These are phyloP conservation scores for Coprinopsis cinerea DNA, from an alignment of 768 basidiomycete genomes.

Conservation along the genomic window DNA sequence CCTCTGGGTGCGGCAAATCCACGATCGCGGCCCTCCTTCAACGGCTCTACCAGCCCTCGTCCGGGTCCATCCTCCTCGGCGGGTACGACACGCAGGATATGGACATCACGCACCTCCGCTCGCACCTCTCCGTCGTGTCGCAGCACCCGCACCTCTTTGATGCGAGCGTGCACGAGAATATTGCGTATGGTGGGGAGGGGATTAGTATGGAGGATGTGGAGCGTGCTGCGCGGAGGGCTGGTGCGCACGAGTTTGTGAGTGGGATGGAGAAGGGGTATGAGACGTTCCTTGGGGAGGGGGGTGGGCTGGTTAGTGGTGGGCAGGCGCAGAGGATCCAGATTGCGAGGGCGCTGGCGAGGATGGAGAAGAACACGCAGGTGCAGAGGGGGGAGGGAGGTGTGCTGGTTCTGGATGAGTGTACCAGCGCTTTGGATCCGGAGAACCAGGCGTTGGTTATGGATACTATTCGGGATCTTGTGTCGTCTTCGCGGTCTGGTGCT, in stretches of 20 bases:
- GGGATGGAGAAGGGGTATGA: constrained; percentile 80
- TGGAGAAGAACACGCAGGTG: constrained; percentile 37
- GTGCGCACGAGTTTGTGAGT: constrained; percentile 84
- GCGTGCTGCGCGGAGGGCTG: constrained; percentile 67
- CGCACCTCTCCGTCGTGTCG: constrained; percentile 82
- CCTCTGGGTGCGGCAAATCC: constrained; percentile 92
- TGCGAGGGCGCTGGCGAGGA: constrained; percentile 81
- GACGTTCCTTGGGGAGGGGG: constrained; percentile 87
- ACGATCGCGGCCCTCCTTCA: constrained; percentile 85
- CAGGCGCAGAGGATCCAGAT: constrained; percentile 93
- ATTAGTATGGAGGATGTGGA: constrained; percentile 54
- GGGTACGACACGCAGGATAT: constrained; percentile 43
- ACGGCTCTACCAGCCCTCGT: constrained; percentile 75
- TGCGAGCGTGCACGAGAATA: constrained; percentile 81
- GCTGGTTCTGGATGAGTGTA: constrained; percentile 91
- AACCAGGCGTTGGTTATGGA: constrained; percentile 83
- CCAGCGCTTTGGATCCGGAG: constrained; percentile 80
- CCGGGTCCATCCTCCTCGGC: constrained; percentile 60
- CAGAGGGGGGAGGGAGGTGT: constrained; percentile 32
- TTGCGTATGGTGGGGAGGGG: constrained; percentile 64
- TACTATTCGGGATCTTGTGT: constrained; percentile 42
- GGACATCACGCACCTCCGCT: constrained; percentile 74
- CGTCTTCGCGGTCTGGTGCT: too few species aligned
- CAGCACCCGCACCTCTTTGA: constrained; percentile 90
- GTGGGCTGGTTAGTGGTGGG: constrained; percentile 85